Conservation (phyloP, 2,329 filamentous ascomycete genomes). For the Cladosporium sp. region DNA sequence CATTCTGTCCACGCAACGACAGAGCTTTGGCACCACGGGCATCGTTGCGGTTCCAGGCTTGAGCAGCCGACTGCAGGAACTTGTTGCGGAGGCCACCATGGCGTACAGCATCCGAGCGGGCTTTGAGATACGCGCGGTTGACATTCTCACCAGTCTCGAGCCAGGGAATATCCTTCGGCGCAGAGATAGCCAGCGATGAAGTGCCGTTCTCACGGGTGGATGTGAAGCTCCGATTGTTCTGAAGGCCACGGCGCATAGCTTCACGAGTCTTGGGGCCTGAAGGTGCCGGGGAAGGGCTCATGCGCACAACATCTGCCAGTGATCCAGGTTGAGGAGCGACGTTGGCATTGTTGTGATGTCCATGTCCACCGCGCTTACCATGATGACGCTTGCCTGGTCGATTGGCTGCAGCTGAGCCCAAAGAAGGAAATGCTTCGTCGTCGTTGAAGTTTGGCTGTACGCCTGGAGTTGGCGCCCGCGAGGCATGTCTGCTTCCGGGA, state of each 20-base stretch:
- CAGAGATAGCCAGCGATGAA: conserved; percentile 76
- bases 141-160: conserved; percentile 85
- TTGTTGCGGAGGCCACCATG: conserved; percentile 96
- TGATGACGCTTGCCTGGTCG: conserved; percentile 89
- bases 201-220: conserved; percentile 69
- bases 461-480: conserved; percentile 60
- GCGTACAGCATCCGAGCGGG: conserved; percentile 91
- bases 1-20: conserved; percentile 87
- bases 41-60: conserved; percentile 98
- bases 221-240: conserved; percentile 62
- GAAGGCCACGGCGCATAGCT: conserved; percentile 50
- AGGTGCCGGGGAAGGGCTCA: conserved; percentile 75
- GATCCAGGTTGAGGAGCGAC: conserved; percentile 72
- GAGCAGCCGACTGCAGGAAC: conserved; percentile 91
- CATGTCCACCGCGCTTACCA: conserved; percentile 82
- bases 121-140: conserved; percentile 93
- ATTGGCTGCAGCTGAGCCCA: conserved; percentile 67
- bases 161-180: conserved; percentile 92
- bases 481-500: conserved; percentile 75
- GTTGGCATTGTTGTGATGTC: conserved; percentile 58
- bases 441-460: conserved; percentile 72
- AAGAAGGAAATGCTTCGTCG: conserved; percentile 87
- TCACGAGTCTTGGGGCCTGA: conserved; percentile 40
- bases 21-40: conserved; percentile 92
- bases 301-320: conserved; percentile 89